Percentiles rank a stretch among this genome's conserved stretches.
Evolutionary conservation across 371 early-diverging fungal species (phyloP).

Genomic region (Parasitella parasitica): DNA sequence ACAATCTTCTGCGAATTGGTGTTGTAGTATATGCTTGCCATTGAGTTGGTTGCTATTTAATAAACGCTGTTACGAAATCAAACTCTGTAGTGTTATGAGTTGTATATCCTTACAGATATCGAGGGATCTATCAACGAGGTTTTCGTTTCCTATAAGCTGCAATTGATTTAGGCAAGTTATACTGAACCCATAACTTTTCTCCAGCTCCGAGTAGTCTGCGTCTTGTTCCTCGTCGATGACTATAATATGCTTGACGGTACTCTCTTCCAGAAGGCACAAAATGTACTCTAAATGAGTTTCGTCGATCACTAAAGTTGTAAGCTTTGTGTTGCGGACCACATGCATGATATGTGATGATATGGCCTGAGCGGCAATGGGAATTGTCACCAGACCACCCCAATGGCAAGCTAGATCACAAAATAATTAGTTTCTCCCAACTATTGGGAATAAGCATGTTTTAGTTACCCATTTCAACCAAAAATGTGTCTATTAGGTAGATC

Average conservation of each 20-base stretch:
- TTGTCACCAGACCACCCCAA: conserved; percentile 24
- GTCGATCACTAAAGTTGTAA: conserved; percentile 23
- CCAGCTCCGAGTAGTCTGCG: neutral
- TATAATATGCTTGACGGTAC: conserved; percentile 22
- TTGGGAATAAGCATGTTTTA: neutral
- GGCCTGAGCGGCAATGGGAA: conserved; percentile 32
- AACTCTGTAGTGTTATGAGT: neutral
- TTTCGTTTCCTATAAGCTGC: neutral
- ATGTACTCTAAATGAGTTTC: conserved; percentile 5
- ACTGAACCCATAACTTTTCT: neutral
- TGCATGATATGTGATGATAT: conserved; percentile 14
- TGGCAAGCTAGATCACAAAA: conserved; percentile 13
- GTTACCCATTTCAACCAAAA: conserved; percentile 15
- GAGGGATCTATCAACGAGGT: neutral
- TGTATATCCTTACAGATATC: neutral
- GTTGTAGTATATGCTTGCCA: conserved; percentile 24
- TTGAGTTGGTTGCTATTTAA: conserved; percentile 20
- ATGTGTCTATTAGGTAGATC: conserved; percentile 1
- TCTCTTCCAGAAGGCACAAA: conserved; percentile 14
- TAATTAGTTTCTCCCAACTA: neutral
- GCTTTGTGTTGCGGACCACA: conserved; percentile 16
- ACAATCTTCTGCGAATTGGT: conserved; percentile 9
- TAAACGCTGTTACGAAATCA: neutral
- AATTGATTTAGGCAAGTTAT: neutral
- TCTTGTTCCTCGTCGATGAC: conserved; percentile 8